Percentiles rank a stretch among this genome's conserved stretches.
phyloP scores from a whole-genome alignment of 2,329 filamentous ascomycete genomes.

The Fusarium austroafricanum region DNA sequence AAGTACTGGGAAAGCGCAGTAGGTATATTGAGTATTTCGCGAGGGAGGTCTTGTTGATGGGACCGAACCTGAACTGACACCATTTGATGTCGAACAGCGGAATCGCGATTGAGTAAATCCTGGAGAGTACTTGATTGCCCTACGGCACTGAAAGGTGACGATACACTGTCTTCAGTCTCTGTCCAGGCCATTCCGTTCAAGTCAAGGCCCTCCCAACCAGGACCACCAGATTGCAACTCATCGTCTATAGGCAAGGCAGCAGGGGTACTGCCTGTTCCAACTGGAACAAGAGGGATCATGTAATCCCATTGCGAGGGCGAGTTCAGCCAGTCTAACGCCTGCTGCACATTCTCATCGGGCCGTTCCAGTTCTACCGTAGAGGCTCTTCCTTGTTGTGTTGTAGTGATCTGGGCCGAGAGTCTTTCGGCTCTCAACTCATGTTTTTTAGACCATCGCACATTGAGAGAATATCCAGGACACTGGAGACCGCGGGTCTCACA shows the following conservation, averaged over 20 bases:
- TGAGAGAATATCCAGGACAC: conserved; percentile 6
- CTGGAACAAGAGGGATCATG: neutral
- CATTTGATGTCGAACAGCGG: neutral
- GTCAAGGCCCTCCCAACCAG: neutral
- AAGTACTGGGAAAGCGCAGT: conserved; percentile 8
- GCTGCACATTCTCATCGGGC: neutral
- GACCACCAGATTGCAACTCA: neutral
- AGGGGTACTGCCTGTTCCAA: neutral
- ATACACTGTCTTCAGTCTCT: neutral
- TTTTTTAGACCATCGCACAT: conserved; percentile 8
- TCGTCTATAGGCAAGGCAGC: neutral
- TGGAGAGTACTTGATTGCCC: neutral
- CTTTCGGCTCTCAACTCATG: neutral
- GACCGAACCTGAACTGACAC: no score
- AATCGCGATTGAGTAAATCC: no score
- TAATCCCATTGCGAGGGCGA: neutral
- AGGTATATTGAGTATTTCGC: neutral
- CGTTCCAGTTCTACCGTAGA: neutral
- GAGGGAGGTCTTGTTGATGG: neutral
- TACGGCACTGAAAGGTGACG: neutral
- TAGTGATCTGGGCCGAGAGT: neutral
- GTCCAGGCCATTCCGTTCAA: neutral
- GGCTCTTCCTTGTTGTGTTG: neutral
- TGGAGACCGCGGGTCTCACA: neutral
- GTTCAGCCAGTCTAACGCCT: neutral